These are phyloP conservation scores for Hortiboletus flavorubellus DNA, from an alignment of 768 basidiomycete species.

Conservation along the genomic window DNA sequence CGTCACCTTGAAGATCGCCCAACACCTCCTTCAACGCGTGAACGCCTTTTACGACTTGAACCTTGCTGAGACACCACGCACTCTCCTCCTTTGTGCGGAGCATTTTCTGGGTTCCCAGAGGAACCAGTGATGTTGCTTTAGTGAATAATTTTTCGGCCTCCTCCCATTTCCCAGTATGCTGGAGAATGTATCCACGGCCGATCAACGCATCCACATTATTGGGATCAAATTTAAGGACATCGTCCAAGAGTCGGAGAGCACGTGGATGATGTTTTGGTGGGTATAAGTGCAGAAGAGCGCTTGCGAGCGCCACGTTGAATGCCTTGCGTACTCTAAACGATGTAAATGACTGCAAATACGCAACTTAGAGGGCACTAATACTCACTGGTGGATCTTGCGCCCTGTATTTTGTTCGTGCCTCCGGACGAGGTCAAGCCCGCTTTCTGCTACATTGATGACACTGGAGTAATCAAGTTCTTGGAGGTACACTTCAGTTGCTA, in stretches of 20 bases:
- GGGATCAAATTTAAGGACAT: slow-evolving; percentile 62
- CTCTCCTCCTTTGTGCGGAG: slow-evolving; percentile 74
- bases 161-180: slow-evolving; percentile 61
- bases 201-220: slow-evolving; percentile 65
- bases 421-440: slow-evolving; percentile 56
- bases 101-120: slow-evolving; percentile 43
- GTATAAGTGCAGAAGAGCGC: slow-evolving; percentile 77
- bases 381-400: slow-evolving; percentile 47
- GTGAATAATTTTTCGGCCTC: slow-evolving; percentile 65
- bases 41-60: slow-evolving; percentile 50
- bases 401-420: slow-evolving; percentile 57
- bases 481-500: slow-evolving; percentile 63
- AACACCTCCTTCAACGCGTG: slow-evolving; percentile 48
- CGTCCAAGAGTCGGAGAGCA: slow-evolving; percentile 71
- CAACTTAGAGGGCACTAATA: background rate
- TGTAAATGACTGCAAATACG: background rate
- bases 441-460: slow-evolving; percentile 67
- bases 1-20: slow-evolving; percentile 40
- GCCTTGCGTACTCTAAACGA: slow-evolving; percentile 56
- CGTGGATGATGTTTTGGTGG: slow-evolving; percentile 87
- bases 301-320: slow-evolving; percentile 69
- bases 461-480: slow-evolving; percentile 71
- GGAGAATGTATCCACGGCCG: slow-evolving; percentile 70
- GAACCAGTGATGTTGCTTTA: slow-evolving; percentile 47
- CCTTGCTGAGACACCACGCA: slow-evolving; percentile 71